Evolutionary conservation across 352 stramenopile genomes (phyloP).

Genomic region (Globisporangium ultimum): DNA sequence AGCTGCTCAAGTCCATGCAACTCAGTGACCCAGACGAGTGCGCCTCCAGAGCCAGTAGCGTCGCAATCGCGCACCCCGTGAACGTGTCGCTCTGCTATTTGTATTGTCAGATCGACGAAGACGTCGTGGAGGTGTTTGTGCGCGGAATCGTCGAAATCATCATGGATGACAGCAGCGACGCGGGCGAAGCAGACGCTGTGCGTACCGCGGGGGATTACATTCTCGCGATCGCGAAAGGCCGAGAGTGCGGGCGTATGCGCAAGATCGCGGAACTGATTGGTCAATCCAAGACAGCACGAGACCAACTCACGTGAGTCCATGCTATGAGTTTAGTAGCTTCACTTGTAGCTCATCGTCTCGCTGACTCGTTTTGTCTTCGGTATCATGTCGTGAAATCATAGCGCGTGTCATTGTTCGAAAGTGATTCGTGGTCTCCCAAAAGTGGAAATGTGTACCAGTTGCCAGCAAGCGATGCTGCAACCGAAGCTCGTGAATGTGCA

Average conservation of each 20-base stretch:
- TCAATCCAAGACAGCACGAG: slow-evolving; percentile 49
- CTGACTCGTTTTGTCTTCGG: neutral
- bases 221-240: slow-evolving; percentile 34
- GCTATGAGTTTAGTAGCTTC: neutral
- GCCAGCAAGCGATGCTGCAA: slow-evolving; percentile 41
- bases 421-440: slow-evolving; percentile 42
- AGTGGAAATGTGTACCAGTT: slow-evolving; percentile 59
- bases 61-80: slow-evolving; percentile 19
- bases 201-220: slow-evolving; percentile 30
- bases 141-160: slow-evolving; percentile 57
- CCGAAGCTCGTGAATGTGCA: slow-evolving; percentile 43
- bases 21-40: slow-evolving; percentile 17
- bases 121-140: slow-evolving; percentile 51
- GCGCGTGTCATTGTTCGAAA: slow-evolving; percentile 55
- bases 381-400: neutral
- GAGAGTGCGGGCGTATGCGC: slow-evolving; percentile 49
- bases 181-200: slow-evolving; percentile 19
- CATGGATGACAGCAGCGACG: neutral
- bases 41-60: neutral
- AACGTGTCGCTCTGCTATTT: slow-evolving; percentile 65
- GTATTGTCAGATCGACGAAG: slow-evolving; percentile 39
- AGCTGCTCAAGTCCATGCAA: slow-evolving; percentile 64
- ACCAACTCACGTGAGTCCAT: slow-evolving; percentile 38
- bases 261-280: slow-evolving; percentile 51
- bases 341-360: too few species aligned